These are phyloP conservation scores for Endoconidiophora polonica DNA, from an alignment of 2,329 filamentous ascomycete species.

Conservation along the genomic window DNA sequence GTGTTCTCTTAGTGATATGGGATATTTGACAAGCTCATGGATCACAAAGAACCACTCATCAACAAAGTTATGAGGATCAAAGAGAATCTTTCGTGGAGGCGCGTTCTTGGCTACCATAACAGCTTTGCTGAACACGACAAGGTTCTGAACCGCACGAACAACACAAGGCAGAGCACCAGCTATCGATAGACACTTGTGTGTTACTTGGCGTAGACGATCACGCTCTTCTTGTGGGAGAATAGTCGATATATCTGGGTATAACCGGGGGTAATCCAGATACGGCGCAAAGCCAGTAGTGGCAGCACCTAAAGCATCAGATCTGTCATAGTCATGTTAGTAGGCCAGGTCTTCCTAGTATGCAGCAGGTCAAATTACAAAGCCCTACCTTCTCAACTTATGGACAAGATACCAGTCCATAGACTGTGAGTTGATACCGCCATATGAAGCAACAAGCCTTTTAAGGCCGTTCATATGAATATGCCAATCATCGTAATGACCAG, in stretches of 20 bases:
- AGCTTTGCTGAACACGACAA: constrained; percentile 8
- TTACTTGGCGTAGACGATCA: constrained; percentile 1
- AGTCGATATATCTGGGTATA: constrained; percentile 10
- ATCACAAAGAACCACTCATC: constrained; percentile 12
- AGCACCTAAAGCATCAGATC: constrained; percentile 10
- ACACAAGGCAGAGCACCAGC: constrained; percentile 11
- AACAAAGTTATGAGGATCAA: constrained; percentile 10
- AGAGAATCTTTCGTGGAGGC: constrained; percentile 5
- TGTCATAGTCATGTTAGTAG: not conserved
- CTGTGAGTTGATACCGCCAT: constrained; percentile 8
- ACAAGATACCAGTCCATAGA: constrained; percentile 11
- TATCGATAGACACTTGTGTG: not conserved
- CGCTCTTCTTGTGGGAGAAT: constrained; percentile 3
- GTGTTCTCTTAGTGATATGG: constrained; percentile 10
- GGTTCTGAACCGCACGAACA: constrained; percentile 1
- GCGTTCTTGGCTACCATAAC: constrained; percentile 7
- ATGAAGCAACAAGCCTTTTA: constrained; percentile 8
- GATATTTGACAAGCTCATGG: constrained; percentile 7
- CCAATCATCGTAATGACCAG: constrained; percentile 11
- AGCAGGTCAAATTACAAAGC: not conserved
- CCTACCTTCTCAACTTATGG: constrained; percentile 12
- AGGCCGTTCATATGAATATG: constrained; percentile 13
- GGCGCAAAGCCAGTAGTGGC: constrained; percentile 7
- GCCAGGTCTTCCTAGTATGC: not conserved
- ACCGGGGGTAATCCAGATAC: constrained; percentile 12